Percentiles rank a stretch among this genome's conserved stretches.
These are phyloP conservation scores for Ambrosia trifida DNA, from an alignment of 129 eudicot species.

Conservation along the genomic window DNA sequence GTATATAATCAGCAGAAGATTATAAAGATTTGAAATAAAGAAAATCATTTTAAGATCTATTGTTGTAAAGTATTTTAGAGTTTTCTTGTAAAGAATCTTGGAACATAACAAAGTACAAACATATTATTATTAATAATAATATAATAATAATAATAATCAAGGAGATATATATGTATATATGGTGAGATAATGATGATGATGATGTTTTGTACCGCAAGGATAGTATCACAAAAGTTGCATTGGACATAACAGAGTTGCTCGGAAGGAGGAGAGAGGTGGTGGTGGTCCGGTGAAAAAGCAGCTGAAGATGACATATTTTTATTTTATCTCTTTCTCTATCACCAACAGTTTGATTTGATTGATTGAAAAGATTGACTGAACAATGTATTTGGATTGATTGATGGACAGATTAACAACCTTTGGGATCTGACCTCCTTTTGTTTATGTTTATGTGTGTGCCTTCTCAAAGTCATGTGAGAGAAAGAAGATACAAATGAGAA, in stretches of 20 bases:
- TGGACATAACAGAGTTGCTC: constrained; percentile 92
- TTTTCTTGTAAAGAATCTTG: background rate
- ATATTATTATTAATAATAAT: no score
- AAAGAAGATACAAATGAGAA: constrained; percentile 27
- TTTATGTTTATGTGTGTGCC: constrained; percentile 43
- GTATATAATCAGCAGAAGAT: no score
- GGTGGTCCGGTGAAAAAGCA: constrained; percentile 73
- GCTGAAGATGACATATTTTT: constrained; percentile 84
- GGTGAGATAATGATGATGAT: background rate
- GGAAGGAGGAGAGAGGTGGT: constrained; percentile 64
- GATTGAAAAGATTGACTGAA: constrained; percentile 72
- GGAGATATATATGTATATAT: background rate
- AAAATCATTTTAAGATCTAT: background rate
- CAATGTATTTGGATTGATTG: constrained; percentile 53
- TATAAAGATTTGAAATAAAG: background rate
- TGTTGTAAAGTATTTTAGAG: background rate
- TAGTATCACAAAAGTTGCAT: constrained; percentile 78
- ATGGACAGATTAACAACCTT: constrained; percentile 72
- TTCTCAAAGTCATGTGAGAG: constrained; percentile 48
- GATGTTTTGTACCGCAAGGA: constrained; percentile 61
- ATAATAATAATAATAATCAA: no score
- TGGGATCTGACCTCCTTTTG: constrained; percentile 54
- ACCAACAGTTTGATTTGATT: constrained; percentile 49
- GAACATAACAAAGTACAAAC: no score
- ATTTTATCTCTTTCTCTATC: constrained; percentile 15